Evolutionary conservation across 176 grass and related monocot species (phyloP), one percentile per base, ranked within the genome.

Genomic region (Cenchrus fungigraminus): DNA sequence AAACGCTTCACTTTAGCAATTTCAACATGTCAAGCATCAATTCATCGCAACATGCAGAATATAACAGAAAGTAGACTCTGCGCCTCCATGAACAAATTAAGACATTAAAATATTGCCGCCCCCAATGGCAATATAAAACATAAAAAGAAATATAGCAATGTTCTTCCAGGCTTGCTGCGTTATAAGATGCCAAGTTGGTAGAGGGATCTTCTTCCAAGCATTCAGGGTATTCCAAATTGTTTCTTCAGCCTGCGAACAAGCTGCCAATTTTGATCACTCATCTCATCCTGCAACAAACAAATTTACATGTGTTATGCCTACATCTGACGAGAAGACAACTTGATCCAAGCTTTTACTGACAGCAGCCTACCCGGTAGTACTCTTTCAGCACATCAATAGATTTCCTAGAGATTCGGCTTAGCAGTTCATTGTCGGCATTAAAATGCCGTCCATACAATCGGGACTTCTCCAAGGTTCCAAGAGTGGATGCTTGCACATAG

Each of bases 381-480:
- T 87, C 59, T 91, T 97, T 91, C 71, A 94, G 86, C 60, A 89
- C 70, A 76, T 97, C 92, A 50, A 97, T 92, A 42, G 94, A 97
- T 83, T 75, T 94, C 86, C 90, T 88, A 25, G 90, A 71, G 68
- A 97, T 97, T 76, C 87, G 90, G 78, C 94, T 97, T 22, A 97
- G 83, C 53, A 94, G 90, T 83, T 97, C 94, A 71, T 97, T 85
- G 67, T 83, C 84, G 10, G 78, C 70, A 51, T 89, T 90, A 81
- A 97, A 97, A 94, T 97, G 83, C n/a, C 83, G 70, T 52, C 90
- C 94, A 74, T 79, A 94, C 78, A 88, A 32, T 71, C 87, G 22
- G 50, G 87, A 83, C 57, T 88, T 88, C 86, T 25, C 22, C 22
- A 25, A 25, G 22, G 22, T 25, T 25, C 22, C 22, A 25, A 25